Evolutionary conservation across 2,329 filamentous ascomycete species (phyloP), one percentile per base, ranked within the genome.

Genomic region (Elsinoe batatas): DNA sequence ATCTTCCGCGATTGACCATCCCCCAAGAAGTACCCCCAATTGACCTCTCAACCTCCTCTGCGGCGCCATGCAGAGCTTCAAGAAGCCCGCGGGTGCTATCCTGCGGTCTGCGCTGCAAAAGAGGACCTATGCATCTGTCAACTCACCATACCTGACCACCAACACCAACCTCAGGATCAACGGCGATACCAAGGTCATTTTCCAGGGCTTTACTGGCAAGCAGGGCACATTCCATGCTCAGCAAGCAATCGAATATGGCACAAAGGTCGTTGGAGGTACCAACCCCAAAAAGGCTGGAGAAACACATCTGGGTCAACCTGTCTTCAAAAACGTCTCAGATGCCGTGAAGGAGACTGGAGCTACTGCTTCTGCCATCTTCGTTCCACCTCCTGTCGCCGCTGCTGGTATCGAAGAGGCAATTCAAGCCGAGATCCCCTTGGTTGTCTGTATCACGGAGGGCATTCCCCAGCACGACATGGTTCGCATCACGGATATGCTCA

Each of bases 381-480:
- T 98, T 63, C 93, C 91, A 85, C 93, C 93, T 61, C 89, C 93
- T 63, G 71, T 97, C 66, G 93, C 93, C 63, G 93, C 93, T 61
- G 85, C 84, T 65, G 87, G 91, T 82, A 98, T 98, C 65, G 91
- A 97, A 76, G 93, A 98, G 78, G 93, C 93, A 65, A 84, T 98
- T 69, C 77, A 80, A 65, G 93, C 93, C 64, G 93, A 98, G 77
- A 85, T 98, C 58, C 88, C 90, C 62, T 83, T 98, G 60, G 87
- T 94, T 66, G 93, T 98, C 67, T 96, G 91, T 74, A 97, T 97
- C 69, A 97, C 91, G 59, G 91, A 97, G 80, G 91, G 91, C 71
- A 96, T 96, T 67, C 91, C 91, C 64, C 91, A 96, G 76, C 90
- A 96, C 74, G 91, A 98, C 78, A 98, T 98, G 93, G 90, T 97